Evolutionary conservation across 768 basidiomycete genomes (phyloP).

Genomic region (Tubosaeta sp.): DNA sequence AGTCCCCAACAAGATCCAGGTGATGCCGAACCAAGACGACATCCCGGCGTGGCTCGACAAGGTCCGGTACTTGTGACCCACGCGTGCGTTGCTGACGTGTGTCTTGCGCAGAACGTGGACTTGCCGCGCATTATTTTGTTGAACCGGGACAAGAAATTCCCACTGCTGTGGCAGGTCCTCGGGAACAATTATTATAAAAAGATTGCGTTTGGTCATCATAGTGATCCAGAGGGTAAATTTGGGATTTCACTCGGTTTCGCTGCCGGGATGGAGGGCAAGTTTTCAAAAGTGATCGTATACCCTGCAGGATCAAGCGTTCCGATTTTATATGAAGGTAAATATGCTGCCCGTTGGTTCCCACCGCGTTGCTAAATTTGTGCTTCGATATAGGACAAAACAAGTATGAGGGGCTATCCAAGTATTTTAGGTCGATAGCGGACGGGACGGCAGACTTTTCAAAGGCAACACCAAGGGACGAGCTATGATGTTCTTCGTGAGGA

Average conservation of each 20-base stretch:
- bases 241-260: slow-evolving; percentile 58
- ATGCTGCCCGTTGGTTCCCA: not conserved
- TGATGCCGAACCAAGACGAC: slow-evolving; percentile 52
- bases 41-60: slow-evolving; percentile 64
- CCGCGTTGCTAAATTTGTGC: not conserved
- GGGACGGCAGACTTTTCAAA: slow-evolving; percentile 56
- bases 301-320: slow-evolving; percentile 53
- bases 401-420: slow-evolving; percentile 67
- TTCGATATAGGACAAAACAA: slow-evolving; percentile 56
- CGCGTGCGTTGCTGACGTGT: not conserved
- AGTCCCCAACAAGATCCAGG: slow-evolving; percentile 68
- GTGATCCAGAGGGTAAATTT: slow-evolving; percentile 61
- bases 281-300: slow-evolving; percentile 70
- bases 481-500: slow-evolving; percentile 16
- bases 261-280: slow-evolving; percentile 44
- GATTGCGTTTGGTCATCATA: slow-evolving; percentile 59
- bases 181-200: slow-evolving; percentile 65
- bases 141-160: slow-evolving; percentile 72
- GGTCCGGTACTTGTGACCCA: slow-evolving; percentile 37
- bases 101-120: slow-evolving; percentile 31
- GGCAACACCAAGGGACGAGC: slow-evolving; percentile 30
- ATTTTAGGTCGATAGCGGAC: slow-evolving; percentile 67
- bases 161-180: slow-evolving; percentile 77
- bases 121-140: slow-evolving; percentile 60
- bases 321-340: slow-evolving; percentile 64